A percentile compares a stretch with the other conserved stretches of the same genome.
Evolutionary conservation across 2,329 filamentous ascomycete species (phyloP).

Genomic region (Ceratocystis ficicola): DNA sequence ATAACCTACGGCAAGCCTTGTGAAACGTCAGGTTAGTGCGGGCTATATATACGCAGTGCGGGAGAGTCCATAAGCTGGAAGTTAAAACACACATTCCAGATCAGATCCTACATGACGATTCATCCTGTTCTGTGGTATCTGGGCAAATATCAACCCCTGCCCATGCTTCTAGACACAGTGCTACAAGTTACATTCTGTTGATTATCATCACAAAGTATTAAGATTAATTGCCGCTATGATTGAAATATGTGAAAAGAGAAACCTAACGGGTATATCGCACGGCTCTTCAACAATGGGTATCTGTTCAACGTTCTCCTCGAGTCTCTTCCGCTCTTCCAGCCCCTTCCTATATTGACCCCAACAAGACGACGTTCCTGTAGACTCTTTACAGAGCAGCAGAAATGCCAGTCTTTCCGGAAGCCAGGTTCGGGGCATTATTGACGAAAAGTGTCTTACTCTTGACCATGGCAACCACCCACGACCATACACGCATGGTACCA

Average conservation of each 20-base stretch:
- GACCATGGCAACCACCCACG: conserved; percentile 31
- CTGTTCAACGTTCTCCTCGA: neutral
- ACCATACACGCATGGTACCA: conserved; percentile 31
- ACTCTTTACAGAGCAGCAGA: neutral
- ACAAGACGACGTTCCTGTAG: neutral
- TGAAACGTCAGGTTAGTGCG: no score
- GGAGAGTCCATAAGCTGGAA: no score
- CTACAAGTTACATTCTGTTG: no score
- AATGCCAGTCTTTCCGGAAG: conserved; percentile 29
- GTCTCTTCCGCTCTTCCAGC: neutral
- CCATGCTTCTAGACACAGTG: no score
- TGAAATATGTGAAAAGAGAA: neutral
- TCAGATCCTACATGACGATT: no score
- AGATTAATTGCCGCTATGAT: neutral
- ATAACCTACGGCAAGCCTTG: no score
- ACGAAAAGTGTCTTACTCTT: conserved; percentile 33
- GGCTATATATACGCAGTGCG: no score
- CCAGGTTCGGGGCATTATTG: conserved; percentile 27
- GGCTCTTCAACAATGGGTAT: neutral
- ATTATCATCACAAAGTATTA: neutral
- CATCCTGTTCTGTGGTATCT: no score
- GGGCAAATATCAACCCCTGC: no score
- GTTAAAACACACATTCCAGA: no score
- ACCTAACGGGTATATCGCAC: neutral
- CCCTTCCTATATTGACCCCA: neutral